Evolutionary conservation across 179 eudicot genomes (phyloP).

Genomic region (Corrigiola litoralis): DNA sequence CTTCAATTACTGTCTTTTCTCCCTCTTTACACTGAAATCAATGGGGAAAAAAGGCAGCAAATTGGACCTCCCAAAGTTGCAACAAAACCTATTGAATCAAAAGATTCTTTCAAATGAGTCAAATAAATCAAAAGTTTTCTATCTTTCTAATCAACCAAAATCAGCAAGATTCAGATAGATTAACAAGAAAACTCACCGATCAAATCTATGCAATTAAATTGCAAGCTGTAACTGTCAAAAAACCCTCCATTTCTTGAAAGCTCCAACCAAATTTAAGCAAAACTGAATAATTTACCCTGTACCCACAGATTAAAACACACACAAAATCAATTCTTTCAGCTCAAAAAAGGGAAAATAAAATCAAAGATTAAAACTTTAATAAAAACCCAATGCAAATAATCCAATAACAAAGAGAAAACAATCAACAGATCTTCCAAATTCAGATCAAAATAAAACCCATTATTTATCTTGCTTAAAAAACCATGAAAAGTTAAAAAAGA

Average conservation of each 20-base stretch:
- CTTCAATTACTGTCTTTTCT: neutral
- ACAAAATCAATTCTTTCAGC: constrained; percentile 10
- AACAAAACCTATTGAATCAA: constrained; percentile 20
- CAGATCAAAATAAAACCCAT: constrained; percentile 13
- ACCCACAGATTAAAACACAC: constrained; percentile 12
- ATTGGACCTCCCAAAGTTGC: constrained; percentile 3
- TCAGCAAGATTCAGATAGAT: neutral
- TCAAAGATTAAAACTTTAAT: neutral
- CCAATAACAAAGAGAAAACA: constrained; percentile 13
- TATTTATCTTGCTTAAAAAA: neutral
- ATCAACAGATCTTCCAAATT: constrained; percentile 19
- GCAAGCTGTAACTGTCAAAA: constrained; percentile 7
- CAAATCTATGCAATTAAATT: constrained; percentile 16
- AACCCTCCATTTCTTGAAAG: constrained; percentile 7
- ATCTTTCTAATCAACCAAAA: neutral
- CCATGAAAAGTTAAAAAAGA: neutral
- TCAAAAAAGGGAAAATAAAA: constrained; percentile 1
- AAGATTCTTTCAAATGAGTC: constrained; percentile 10
- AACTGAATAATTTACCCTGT: constrained; percentile 12
- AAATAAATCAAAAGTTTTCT: neutral
- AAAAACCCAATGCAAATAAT: constrained; percentile 6
- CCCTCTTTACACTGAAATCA: constrained; percentile 16
- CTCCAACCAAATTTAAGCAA: constrained; percentile 1
- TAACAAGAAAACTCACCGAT: constrained; percentile 20
- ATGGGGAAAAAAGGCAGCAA: constrained; percentile 10